phyloP scores from a whole-genome alignment of 768 basidiomycete genomes.

The Arthromyces matolae region DNA sequence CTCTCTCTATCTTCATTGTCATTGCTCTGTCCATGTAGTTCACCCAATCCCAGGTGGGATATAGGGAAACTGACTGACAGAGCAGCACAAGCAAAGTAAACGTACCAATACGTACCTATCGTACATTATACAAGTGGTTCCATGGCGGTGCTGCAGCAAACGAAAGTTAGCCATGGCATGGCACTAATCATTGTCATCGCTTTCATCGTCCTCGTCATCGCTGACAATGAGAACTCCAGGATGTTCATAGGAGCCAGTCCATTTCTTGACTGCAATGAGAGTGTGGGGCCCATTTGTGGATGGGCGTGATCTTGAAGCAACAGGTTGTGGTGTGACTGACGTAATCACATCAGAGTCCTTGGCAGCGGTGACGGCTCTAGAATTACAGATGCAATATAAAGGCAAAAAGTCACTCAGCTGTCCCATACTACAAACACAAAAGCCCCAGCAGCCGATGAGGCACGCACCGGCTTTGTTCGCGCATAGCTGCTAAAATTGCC shows the following conservation, averaged over 20 bases:
- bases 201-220: constrained; percentile 24
- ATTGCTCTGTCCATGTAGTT: too few relatives aligned
- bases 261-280: constrained; percentile 28
- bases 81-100: neutral
- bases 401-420: constrained; percentile 21
- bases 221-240: constrained; percentile 45
- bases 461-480: constrained; percentile 54
- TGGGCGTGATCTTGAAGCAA: neutral
- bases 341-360: constrained; percentile 28
- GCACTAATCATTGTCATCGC: constrained; percentile 11
- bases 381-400: constrained; percentile 18
- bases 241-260: constrained; percentile 42
- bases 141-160: neutral
- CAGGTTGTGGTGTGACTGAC: neutral
- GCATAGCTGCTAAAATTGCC: constrained; percentile 39
- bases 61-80: neutral
- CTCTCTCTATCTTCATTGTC: neutral
- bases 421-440: constrained; percentile 1
- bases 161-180: neutral
- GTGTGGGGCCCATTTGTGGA: neutral
- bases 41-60: too few relatives aligned
- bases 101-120: constrained; percentile 12
- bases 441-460: constrained; percentile 9
- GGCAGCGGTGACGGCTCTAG: constrained; percentile 26
- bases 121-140: constrained; percentile 1